phyloP scores from a whole-genome alignment of 139 green algal species.

The Marvania coccoides region DNA sequence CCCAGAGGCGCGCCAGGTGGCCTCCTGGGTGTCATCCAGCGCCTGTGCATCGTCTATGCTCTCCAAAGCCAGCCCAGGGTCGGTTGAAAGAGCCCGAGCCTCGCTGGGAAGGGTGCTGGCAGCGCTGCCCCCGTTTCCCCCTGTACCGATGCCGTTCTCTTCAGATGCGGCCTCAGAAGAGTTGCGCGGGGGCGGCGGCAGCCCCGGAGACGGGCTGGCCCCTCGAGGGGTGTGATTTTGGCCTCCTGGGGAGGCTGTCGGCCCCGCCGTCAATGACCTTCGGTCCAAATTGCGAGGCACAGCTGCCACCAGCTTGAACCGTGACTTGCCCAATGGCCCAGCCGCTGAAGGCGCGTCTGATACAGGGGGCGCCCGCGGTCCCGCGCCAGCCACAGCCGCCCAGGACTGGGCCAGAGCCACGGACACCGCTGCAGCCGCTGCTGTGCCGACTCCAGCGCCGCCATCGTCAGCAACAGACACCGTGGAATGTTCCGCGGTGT shows the following conservation, averaged over 20 bases:
- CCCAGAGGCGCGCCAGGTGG: constrained; percentile 20
- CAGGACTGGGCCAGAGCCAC: constrained; percentile 50
- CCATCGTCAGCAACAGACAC: constrained; percentile 48
- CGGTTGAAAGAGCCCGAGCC: background rate
- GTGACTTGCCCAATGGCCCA: constrained; percentile 16
- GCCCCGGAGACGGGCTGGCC: no score
- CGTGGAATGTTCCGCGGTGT: background rate
- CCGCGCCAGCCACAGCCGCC: constrained; percentile 20
- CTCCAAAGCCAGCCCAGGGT: constrained; percentile 3
- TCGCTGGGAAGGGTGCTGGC: background rate
- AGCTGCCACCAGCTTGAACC: constrained; percentile 54
- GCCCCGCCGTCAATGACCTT: no score
- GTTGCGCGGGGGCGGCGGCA: no score
- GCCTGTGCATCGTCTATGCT: background rate
- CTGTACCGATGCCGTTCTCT: background rate
- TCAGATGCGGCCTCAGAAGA: background rate
- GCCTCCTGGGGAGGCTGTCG: no score
- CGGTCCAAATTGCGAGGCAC: constrained; percentile 23
- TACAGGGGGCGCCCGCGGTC: background rate
- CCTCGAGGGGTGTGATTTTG: no score
- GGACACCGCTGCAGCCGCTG: constrained; percentile 50
- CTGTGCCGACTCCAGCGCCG: constrained; percentile 38
- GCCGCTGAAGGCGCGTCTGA: background rate
- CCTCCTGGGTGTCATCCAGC: constrained; percentile 12
- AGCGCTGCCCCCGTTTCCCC: background rate